Conservation (phyloP, 495 filamentous ascomycete species). For the Talaromyces adpressus region DNA sequence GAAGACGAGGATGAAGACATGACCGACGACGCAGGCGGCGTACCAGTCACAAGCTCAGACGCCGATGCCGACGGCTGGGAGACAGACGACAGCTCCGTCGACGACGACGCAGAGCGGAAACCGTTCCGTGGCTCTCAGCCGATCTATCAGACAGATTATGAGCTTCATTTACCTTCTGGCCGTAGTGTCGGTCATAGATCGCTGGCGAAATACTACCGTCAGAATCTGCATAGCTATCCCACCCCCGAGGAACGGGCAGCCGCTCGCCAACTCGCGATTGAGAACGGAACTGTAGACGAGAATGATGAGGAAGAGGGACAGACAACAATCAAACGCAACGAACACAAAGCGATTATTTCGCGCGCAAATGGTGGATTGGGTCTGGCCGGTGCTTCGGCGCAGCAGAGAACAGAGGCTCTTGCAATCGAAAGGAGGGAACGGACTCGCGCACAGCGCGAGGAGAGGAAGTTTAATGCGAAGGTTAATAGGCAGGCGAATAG, state of each 20-base stretch:
- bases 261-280: constrained; percentile 33
- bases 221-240: constrained; percentile 83
- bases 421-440: constrained; percentile 59
- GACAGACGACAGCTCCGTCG: constrained; percentile 41
- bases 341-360: constrained; percentile 53
- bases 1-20: constrained; percentile 48
- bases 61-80: constrained; percentile 76
- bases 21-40: constrained; percentile 30
- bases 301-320: constrained; percentile 31
- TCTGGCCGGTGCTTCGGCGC: constrained; percentile 66
- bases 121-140: constrained; percentile 49
- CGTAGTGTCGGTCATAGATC: constrained; percentile 87
- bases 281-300: constrained; percentile 31
- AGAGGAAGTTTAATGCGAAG: constrained; percentile 52
- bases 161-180: constrained; percentile 89
- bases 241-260: constrained; percentile 52
- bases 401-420: constrained; percentile 58
- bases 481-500: constrained; percentile 57
- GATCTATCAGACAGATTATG: constrained; percentile 82
- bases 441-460: constrained; percentile 52
- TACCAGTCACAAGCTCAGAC: constrained; percentile 31
- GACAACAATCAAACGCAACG: constrained; percentile 27
- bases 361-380: constrained; percentile 68
- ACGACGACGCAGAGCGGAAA: constrained; percentile 11
- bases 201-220: constrained; percentile 76